Percentiles rank a stretch among this genome's conserved stretches.
Conservation (phyloP, 1,139 yeast genomes). For the Suhomyces bokatorum region DNA sequence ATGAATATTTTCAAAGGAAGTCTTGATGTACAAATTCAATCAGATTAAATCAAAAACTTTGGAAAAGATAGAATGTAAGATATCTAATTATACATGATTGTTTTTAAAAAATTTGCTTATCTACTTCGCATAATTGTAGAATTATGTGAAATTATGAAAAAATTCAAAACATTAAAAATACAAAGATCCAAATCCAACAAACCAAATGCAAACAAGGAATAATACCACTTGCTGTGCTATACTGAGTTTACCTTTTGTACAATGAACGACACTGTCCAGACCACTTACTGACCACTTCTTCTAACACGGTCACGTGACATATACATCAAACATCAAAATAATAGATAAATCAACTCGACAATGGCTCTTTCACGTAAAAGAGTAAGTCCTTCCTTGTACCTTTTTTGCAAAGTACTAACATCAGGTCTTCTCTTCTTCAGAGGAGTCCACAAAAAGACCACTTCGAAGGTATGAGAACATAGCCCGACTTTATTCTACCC, state of each 20-base stretch:
- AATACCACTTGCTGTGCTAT: no score
- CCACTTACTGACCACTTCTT: not conserved
- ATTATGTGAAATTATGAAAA: no score
- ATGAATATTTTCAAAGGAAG: no score
- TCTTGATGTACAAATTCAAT: no score
- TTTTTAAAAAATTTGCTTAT: no score
- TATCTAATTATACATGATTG: no score
- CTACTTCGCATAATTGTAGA: no score
- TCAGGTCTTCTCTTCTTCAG: constrained; percentile 1
- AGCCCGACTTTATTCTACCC: constrained; percentile 36
- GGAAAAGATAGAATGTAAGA: no score
- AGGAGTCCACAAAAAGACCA: constrained; percentile 19
- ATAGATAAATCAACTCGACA: not conserved
- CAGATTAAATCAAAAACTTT: no score
- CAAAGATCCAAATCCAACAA: no score
- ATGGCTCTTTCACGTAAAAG: constrained; percentile 44
- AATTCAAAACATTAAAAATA: no score
- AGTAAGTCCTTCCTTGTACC: constrained; percentile 27
- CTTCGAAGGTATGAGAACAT: constrained; percentile 21
- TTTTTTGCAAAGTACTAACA: not conserved
- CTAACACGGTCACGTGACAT: not conserved
- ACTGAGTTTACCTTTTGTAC: constrained; percentile 16
- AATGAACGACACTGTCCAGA: not conserved
- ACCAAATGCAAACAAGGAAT: no score
- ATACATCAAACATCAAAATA: not conserved